Conservation (phyloP, 2,329 filamentous ascomycete genomes). For the Apiospora rasikravindrae region DNA sequence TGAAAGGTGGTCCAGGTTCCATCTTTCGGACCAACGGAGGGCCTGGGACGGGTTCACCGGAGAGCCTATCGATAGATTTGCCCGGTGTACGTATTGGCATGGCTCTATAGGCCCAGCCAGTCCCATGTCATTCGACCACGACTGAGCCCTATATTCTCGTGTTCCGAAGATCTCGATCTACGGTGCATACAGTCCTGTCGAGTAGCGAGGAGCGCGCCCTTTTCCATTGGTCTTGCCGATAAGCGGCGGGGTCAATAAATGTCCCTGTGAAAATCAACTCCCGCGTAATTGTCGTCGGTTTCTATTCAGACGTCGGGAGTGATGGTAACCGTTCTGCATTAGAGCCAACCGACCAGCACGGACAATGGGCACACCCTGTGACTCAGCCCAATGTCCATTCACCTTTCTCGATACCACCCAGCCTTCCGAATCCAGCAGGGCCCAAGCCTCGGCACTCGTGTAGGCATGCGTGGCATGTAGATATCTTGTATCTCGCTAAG, state of each 20-base stretch:
- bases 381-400: background rate
- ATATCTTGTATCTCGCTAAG: too few species aligned
- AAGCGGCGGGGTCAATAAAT: background rate
- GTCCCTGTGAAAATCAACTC: background rate
- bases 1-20: background rate
- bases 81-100: too few species aligned
- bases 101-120: background rate
- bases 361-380: background rate
- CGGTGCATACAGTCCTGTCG: too few species aligned
- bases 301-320: background rate
- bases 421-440: background rate
- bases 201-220: background rate
- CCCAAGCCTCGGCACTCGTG: too few species aligned
- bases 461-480: too few species aligned
- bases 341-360: background rate
- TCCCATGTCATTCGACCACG: background rate
- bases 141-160: background rate
- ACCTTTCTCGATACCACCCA: background rate
- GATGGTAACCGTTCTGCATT: background rate
- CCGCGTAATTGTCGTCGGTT: background rate
- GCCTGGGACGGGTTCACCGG: background rate
- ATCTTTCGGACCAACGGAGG: background rate
- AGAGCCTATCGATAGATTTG: too few species aligned
- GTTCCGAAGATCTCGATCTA: background rate
- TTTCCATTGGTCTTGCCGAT: background rate